These are phyloP conservation scores for Bolboschoenoplectus hybrid DNA, from an alignment of 202 grass and related monocot species.

Conservation along the genomic window DNA sequence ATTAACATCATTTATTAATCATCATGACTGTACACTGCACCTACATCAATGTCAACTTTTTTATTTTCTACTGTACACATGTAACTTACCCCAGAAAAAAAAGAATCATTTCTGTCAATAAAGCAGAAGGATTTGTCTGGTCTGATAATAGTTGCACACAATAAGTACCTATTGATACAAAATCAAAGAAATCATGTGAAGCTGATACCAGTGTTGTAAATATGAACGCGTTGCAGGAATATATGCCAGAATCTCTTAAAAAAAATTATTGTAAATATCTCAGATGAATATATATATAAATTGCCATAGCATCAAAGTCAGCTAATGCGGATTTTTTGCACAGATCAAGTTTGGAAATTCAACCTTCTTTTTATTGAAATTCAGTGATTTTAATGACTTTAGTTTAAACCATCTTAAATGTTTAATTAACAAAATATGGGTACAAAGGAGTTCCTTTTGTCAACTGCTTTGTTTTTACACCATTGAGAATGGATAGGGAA, in stretches of 20 bases:
- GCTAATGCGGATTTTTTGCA: neutral
- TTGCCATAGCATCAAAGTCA: neutral
- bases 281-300: neutral
- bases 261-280: neutral
- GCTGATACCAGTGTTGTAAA: neutral
- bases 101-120: neutral
- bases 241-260: neutral
- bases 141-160: neutral
- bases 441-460: neutral
- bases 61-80: neutral
- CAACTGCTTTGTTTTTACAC: conserved; percentile 26
- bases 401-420: neutral
- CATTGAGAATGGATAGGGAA: neutral
- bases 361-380: neutral
- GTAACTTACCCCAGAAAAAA: neutral
- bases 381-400: neutral
- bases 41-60: neutral
- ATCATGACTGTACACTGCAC: neutral
- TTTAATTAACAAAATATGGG: neutral
- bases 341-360: neutral
- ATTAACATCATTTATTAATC: neutral
- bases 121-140: neutral
- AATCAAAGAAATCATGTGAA: neutral
- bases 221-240: neutral
- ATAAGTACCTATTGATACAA: neutral